Conservation (phyloP, 768 basidiomycete species). For the Boletus huronensis region DNA sequence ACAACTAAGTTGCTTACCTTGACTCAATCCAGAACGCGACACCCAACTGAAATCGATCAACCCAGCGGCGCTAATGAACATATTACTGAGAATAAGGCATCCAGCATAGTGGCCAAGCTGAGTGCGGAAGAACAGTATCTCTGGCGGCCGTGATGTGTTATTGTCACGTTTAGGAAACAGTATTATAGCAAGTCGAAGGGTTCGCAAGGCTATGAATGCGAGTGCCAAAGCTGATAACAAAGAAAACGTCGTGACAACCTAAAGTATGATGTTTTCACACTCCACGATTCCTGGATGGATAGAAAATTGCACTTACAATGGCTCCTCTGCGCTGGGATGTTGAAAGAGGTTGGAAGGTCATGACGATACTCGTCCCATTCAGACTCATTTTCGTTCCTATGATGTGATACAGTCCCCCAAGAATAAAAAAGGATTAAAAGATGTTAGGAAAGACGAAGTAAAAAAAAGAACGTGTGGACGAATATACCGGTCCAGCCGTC, state of each 20-base stretch:
- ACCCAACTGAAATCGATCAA: slow-evolving; percentile 54
- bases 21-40: slow-evolving; percentile 39
- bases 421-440: background rate
- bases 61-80: slow-evolving; percentile 50
- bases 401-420: background rate
- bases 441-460: background rate
- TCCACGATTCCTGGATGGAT: background rate
- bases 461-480: slow-evolving; percentile 4
- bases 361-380: slow-evolving; percentile 1
- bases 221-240: slow-evolving; percentile 52
- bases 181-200: slow-evolving; percentile 44
- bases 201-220: slow-evolving; percentile 45
- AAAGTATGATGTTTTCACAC: background rate
- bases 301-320: slow-evolving; percentile 18
- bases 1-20: slow-evolving; percentile 37
- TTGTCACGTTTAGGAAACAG: slow-evolving; percentile 28
- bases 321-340: slow-evolving; percentile 11
- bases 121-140: slow-evolving; percentile 65
- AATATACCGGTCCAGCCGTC: slow-evolving; percentile 23
- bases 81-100: slow-evolving; percentile 58
- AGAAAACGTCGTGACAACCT: slow-evolving; percentile 52
- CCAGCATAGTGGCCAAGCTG: slow-evolving; percentile 68
- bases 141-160: slow-evolving; percentile 33
- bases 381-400: slow-evolving; percentile 1
- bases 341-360: slow-evolving; percentile 10